A percentile compares a stretch with the other conserved stretches of the same genome.
phyloP scores from a whole-genome alignment of 192 early-diverging fungal species.

The Funneliformis geosporum region DNA sequence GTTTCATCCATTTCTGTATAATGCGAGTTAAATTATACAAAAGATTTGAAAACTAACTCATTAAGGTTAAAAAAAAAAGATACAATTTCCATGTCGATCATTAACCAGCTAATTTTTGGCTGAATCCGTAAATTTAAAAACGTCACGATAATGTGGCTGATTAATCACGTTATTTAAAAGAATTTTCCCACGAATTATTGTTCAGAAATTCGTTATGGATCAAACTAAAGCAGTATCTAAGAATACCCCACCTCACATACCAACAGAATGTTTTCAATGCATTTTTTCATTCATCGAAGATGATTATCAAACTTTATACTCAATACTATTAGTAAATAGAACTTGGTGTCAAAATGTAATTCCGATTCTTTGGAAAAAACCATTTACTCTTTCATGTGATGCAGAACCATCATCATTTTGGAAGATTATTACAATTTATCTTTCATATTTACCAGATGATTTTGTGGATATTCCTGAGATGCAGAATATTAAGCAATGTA shows the following conservation, averaged over 20 bases:
- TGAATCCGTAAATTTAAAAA: too few relatives aligned
- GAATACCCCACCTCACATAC: neutral
- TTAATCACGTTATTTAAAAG: too few relatives aligned
- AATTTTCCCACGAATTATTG: too few relatives aligned
- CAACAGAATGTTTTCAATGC: slow-evolving; percentile 17
- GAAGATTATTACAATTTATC: slow-evolving; percentile 24
- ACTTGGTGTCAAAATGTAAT: slow-evolving; percentile 18
- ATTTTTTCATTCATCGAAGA: slow-evolving; percentile 20
- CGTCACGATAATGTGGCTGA: too few relatives aligned
- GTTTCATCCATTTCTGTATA: too few relatives aligned
- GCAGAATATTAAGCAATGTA: neutral
- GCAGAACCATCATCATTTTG: neutral
- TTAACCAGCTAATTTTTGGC: too few relatives aligned
- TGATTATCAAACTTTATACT: slow-evolving; percentile 14
- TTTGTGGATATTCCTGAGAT: neutral
- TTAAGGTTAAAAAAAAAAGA: too few relatives aligned
- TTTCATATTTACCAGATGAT: neutral
- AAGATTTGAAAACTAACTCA: too few relatives aligned
- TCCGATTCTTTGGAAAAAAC: slow-evolving; percentile 23
- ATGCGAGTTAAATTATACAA: too few relatives aligned
- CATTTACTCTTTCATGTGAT: neutral
- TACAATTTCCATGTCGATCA: too few relatives aligned
- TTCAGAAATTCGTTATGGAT: neutral
- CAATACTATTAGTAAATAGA: slow-evolving; percentile 7
- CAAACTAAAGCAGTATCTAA: neutral